Evolutionary conservation across 139 green algal genomes (phyloP).

Genomic region (Spirogloea muscicola): DNA sequence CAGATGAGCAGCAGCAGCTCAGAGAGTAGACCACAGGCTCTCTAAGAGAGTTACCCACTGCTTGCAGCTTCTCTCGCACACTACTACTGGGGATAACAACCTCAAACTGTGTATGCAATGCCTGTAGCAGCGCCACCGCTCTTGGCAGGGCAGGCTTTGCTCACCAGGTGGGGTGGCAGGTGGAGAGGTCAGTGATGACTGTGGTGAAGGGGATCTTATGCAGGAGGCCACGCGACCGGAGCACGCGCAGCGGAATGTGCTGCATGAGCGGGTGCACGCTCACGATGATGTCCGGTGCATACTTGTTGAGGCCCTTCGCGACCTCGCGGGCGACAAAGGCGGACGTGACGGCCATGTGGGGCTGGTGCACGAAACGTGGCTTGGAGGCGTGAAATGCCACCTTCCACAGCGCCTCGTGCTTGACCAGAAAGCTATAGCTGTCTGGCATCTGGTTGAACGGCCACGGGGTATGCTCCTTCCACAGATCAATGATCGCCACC

Average conservation of each 20-base stretch:
- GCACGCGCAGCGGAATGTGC: conserved; percentile 46
- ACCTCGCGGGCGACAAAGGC: conserved; percentile 43
- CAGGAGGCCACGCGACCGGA: conserved; percentile 49
- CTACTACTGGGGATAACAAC: no score
- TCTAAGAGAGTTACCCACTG: no score
- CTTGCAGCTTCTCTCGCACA: no score
- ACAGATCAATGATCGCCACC: conserved; percentile 88
- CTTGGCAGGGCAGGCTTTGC: no score
- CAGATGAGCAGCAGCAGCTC: no score
- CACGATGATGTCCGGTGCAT: conserved; percentile 72
- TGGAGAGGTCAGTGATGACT: conserved; percentile 95
- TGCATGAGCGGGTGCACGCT: conserved; percentile 98
- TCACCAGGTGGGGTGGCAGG: conserved; percentile 91
- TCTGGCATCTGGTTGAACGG: conserved; percentile 87
- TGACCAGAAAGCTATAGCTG: conserved; percentile 90
- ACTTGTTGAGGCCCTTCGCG: conserved; percentile 45
- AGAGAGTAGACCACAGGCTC: no score
- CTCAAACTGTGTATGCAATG: no score
- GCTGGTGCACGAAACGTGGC: conserved; percentile 46
- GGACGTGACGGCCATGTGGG: conserved; percentile 31
- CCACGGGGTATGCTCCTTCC: conserved; percentile 83
- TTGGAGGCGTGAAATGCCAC: conserved; percentile 42
- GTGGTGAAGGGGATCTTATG: conserved; percentile 84
- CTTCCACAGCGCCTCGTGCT: conserved; percentile 49
- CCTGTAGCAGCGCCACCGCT: no score